Conservation (phyloP, 2,329 filamentous ascomycete genomes). For the Hypoxylon sp. region DNA sequence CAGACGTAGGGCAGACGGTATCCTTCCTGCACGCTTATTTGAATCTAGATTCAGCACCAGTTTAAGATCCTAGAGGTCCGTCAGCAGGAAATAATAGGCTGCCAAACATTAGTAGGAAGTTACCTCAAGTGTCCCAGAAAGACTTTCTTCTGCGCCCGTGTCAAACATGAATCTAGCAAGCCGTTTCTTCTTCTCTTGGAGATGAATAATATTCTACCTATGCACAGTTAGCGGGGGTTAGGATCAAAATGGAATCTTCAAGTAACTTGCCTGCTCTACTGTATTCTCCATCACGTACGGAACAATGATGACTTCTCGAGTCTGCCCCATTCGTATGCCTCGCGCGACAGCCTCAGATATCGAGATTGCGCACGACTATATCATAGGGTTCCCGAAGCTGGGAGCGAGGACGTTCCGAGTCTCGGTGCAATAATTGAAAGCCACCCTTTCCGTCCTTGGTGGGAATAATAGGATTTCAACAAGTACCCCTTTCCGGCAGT, state of each 20-base stretch:
- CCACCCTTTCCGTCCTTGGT: too few relatives aligned
- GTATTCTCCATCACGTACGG: slow-evolving; percentile 62
- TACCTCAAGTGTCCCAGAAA: slow-evolving; percentile 1
- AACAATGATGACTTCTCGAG: slow-evolving; percentile 59
- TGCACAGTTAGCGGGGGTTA: neutral
- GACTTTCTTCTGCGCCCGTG: neutral
- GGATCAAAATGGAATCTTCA: neutral
- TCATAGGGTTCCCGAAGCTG: too few relatives aligned
- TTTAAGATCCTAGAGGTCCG: slow-evolving; percentile 14
- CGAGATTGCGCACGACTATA: too few relatives aligned
- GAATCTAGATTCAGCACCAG: neutral
- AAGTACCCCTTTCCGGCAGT: too few relatives aligned
- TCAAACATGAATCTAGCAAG: slow-evolving; percentile 28
- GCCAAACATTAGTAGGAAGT: too few relatives aligned
- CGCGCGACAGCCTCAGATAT: slow-evolving; percentile 66
- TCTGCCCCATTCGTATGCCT: slow-evolving; percentile 64
- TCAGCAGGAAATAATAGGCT: neutral
- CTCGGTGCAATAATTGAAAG: too few relatives aligned
- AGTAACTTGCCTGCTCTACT: slow-evolving; percentile 60
- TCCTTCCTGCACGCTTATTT: neutral
- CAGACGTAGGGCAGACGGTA: too few relatives aligned
- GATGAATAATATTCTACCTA: slow-evolving; percentile 24
- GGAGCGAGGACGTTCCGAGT: too few relatives aligned
- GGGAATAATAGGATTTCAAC: too few relatives aligned
- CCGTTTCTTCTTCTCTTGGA: slow-evolving; percentile 26